A percentile compares a stretch with the other conserved stretches of the same genome.
Evolutionary conservation across 805 yeast genomes (phyloP).

Genomic region (Ogataea paradorogensis): DNA sequence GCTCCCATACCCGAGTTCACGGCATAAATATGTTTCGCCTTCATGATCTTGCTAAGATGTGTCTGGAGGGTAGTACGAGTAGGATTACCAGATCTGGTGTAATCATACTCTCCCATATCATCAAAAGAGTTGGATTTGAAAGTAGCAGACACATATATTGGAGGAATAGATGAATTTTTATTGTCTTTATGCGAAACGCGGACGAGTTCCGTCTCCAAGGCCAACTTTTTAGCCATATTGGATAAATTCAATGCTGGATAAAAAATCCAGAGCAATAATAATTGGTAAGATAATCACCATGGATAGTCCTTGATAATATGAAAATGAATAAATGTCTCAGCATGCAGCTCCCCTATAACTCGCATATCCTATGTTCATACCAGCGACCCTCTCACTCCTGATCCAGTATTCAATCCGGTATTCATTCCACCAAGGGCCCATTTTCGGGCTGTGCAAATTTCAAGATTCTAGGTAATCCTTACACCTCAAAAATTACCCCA

Average conservation of each 20-base stretch:
- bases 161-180: constrained; percentile 78
- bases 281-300: too few relatives aligned
- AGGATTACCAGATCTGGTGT: constrained; percentile 93
- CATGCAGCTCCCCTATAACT: too few relatives aligned
- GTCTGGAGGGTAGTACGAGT: constrained; percentile 78
- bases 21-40: constrained; percentile 72
- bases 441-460: too few relatives aligned
- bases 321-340: too few relatives aligned
- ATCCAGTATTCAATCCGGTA: too few relatives aligned
- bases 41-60: constrained; percentile 75
- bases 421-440: too few relatives aligned
- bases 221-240: constrained; percentile 35
- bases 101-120: constrained; percentile 79
- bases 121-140: constrained; percentile 75
- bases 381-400: too few relatives aligned
- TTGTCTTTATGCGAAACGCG: constrained; percentile 61
- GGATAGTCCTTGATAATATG: too few relatives aligned
- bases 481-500: constrained; percentile 10
- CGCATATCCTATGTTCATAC: too few relatives aligned
- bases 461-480: not conserved
- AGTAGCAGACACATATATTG: constrained; percentile 92
- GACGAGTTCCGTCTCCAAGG: constrained; percentile 70
- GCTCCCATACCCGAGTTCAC: constrained; percentile 94
- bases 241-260: not conserved
- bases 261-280: not conserved